These are phyloP conservation scores for Dothideomycetes sp. DNA, from an alignment of 2,329 filamentous ascomycete genomes.

Conservation along the genomic window DNA sequence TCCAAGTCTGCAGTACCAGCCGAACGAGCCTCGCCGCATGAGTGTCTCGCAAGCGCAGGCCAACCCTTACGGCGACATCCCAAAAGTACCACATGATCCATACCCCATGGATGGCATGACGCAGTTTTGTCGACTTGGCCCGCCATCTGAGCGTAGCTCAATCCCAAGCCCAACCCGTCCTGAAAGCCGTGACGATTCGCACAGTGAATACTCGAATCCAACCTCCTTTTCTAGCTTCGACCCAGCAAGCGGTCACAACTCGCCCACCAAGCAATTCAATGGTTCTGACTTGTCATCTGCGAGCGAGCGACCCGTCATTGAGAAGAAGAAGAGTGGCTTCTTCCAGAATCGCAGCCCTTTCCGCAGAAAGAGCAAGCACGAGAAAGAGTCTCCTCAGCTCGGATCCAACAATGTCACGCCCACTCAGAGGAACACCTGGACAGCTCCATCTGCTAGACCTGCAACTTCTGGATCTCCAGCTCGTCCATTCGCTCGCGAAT, in stretches of 20 bases:
- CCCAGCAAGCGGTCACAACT: conserved; percentile 59
- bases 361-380: conserved; percentile 68
- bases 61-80: conserved; percentile 53
- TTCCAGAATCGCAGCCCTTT: conserved; percentile 92
- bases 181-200: conserved; percentile 73
- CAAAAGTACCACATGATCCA: conserved; percentile 75
- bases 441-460: conserved; percentile 12
- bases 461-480: conserved; percentile 7
- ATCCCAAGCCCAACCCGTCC: conserved; percentile 60
- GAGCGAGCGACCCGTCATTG: conserved; percentile 54
- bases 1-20: conserved; percentile 4
- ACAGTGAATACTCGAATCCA: conserved; percentile 78
- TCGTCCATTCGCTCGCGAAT: conserved; percentile 11
- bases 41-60: conserved; percentile 9
- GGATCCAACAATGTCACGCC: conserved; percentile 24
- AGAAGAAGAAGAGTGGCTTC: conserved; percentile 69
- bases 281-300: conserved; percentile 28
- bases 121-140: conserved; percentile 78
- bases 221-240: conserved; percentile 85
- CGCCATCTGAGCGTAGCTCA: conserved; percentile 59
- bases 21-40: conserved; percentile 6
- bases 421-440: conserved; percentile 43
- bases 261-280: conserved; percentile 54
- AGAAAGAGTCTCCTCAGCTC: conserved; percentile 50
- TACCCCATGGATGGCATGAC: conserved; percentile 96